These are phyloP conservation scores for Monosporozyma siamensis DNA, from an alignment of 805 yeast species.

Conservation along the genomic window DNA sequence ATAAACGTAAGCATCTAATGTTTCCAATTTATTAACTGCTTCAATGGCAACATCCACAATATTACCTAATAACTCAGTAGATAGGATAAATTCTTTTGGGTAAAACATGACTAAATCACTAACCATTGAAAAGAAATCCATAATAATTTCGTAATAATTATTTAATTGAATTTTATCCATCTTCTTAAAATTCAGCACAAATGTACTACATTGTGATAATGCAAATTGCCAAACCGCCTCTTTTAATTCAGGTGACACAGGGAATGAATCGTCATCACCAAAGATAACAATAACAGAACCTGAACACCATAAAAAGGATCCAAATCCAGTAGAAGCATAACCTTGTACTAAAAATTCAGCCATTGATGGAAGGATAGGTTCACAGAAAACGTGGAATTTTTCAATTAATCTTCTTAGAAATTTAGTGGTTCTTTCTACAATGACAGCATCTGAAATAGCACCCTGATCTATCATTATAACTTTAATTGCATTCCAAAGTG, in stretches of 20 bases:
- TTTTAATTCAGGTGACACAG: constrained; percentile 34
- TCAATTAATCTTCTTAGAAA: constrained; percentile 57
- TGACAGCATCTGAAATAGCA: constrained; percentile 16
- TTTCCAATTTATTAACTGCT: constrained; percentile 45
- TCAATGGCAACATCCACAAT: constrained; percentile 49
- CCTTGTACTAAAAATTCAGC: constrained; percentile 62
- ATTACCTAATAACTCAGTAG: constrained; percentile 38
- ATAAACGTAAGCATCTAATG: constrained; percentile 60
- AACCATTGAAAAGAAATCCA: constrained; percentile 79
- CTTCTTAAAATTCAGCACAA: constrained; percentile 37
- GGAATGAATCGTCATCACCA: constrained; percentile 40
- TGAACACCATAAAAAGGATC: constrained; percentile 85
- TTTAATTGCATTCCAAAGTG: constrained; percentile 20
- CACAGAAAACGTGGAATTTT: constrained; percentile 30
- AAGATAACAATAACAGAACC: constrained; percentile 73
- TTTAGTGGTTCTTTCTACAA: constrained; percentile 65
- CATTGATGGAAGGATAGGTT: constrained; percentile 51
- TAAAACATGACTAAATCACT: constrained; percentile 69
- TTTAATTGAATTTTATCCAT: constrained; percentile 15
- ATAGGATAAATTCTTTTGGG: constrained; percentile 30
- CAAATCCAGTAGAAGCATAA: constrained; percentile 57
- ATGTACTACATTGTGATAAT: constrained; percentile 50
- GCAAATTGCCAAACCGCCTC: constrained; percentile 69
- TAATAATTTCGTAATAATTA: constrained; percentile 49
- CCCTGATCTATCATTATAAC: constrained; percentile 18